phyloP scores from a whole-genome alignment of 2,329 filamentous ascomycete species.

The Ophiostoma triangulosporum region DNA sequence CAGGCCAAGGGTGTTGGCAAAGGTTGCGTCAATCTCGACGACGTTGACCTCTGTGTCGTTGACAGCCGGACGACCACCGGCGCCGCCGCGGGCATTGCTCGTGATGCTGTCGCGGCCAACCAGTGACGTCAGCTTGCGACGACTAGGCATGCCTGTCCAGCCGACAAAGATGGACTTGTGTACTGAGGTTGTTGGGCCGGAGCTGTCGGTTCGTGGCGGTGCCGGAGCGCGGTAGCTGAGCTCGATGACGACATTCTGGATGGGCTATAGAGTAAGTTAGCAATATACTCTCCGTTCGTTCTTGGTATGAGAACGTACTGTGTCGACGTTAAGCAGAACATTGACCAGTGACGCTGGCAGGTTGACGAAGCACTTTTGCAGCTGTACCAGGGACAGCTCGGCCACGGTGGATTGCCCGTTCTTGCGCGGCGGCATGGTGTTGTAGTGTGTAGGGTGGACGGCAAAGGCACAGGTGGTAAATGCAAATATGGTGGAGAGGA shows the following conservation, averaged over 20 bases:
- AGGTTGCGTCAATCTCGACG: slow-evolving; percentile 77
- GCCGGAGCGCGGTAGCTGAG: slow-evolving; percentile 57
- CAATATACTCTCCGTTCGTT: no score
- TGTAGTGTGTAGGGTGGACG: not conserved
- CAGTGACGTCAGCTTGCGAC: slow-evolving; percentile 60
- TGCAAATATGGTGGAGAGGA: not conserved
- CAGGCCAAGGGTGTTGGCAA: slow-evolving; percentile 65
- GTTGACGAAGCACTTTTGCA: slow-evolving; percentile 93
- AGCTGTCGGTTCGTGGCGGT: slow-evolving; percentile 30
- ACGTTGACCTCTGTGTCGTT: slow-evolving; percentile 62
- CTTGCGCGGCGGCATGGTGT: slow-evolving; percentile 33
- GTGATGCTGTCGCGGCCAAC: slow-evolving; percentile 47
- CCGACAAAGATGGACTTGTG: slow-evolving; percentile 69
- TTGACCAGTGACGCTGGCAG: slow-evolving; percentile 74
- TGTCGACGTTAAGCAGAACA: slow-evolving; percentile 77
- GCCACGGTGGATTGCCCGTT: slow-evolving; percentile 55
- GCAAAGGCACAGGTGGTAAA: not conserved
- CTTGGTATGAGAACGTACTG: slow-evolving; percentile 45
- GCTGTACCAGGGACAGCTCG: slow-evolving; percentile 71
- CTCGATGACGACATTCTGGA: slow-evolving; percentile 94
- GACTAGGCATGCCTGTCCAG: slow-evolving; percentile 97
- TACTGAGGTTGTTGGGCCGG: slow-evolving; percentile 16
- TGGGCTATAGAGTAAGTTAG: slow-evolving; percentile 46
- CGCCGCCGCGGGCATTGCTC: slow-evolving; percentile 22
- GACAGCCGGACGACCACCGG: slow-evolving; percentile 15